Base-by-base conservation (phyloP, 345 rosid species). In the Eucalyptus pauciflora region DNA sequence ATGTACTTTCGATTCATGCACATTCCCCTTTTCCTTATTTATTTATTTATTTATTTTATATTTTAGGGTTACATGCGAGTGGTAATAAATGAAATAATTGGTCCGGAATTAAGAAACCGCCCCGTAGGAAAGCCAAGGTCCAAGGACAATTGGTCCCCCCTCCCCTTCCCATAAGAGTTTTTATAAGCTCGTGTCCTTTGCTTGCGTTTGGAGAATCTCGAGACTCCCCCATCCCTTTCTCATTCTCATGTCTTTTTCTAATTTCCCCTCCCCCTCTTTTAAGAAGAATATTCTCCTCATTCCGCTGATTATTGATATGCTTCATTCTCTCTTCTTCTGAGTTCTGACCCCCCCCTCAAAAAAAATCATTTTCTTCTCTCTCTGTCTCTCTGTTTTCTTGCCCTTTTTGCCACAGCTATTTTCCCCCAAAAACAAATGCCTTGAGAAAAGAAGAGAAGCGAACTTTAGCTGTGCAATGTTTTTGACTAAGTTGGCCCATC, bases 71-170 rank as follows among this genome's bases (percentile, higher is more conserved):
- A 37, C 85, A 50, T 1, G 52, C 6, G 58, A 50, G 24, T 6
- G 45, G 51, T 31, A 50, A 37, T 50, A 25, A 50, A 52, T 46
- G 85, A 86, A 86, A 89, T 71, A 29, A 64, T 87, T 91, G 94
- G 92, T 94, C 94, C 86, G 93, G 94, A 94, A 93, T 92, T 93
- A 91, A 91, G 93, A 92, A 94, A 93, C 93, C 91, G 62, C 89
- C 86, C 58, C n/a, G 18, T 33, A 22, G 20, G 86, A 33, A 51
- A 46, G 85, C 85, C 85, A 51, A 48, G 12, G 49, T 3, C 31
- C 25, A 17, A 51, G 60, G 37, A 6, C 64, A 6, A 46, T 17
- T 51, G 43, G 43, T 46, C 46, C 45, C 37, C 37, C 41, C 41
- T 41, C 1, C 41, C 37, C 25, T 46, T 16, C 2, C 18, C 11